These are phyloP conservation scores for Trichosporon sp. DNA, from an alignment of 1,284 basidiomycete species.

Conservation along the genomic window DNA sequence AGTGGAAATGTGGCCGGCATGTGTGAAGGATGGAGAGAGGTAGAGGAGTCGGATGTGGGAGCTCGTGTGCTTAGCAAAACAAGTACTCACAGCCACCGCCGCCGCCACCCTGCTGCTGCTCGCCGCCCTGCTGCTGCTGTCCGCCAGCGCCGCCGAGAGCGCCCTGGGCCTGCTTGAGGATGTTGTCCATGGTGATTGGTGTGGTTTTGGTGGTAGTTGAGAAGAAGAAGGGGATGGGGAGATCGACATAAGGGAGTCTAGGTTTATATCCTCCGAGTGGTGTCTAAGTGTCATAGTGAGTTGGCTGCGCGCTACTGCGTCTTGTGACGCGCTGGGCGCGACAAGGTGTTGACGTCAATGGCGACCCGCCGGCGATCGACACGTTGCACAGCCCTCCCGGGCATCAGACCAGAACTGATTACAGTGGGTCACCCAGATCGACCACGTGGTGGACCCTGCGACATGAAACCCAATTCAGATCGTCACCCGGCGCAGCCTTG, in stretches of 20 bases:
- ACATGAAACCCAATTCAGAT: constrained; percentile 15
- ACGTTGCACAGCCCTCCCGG: background rate
- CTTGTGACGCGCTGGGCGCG: constrained; percentile 4
- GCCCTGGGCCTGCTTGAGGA: constrained; percentile 22
- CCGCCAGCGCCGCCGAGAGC: background rate
- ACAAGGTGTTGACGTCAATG: constrained; percentile 6
- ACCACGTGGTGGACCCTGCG: background rate
- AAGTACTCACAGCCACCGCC: constrained; percentile 25
- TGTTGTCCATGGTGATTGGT: constrained; percentile 22
- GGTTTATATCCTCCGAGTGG: background rate
- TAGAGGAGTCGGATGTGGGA: too few species aligned
- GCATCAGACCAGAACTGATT: background rate
- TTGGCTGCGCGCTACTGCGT: background rate
- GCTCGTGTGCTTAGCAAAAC: too few species aligned
- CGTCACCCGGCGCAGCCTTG: constrained; percentile 1
- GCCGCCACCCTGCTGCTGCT: constrained; percentile 22
- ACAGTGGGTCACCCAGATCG: background rate
- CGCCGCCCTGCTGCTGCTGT: background rate
- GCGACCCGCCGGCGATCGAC: background rate
- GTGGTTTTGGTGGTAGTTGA: background rate
- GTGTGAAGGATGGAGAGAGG: too few species aligned
- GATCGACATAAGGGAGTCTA: background rate
- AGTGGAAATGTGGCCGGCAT: too few species aligned
- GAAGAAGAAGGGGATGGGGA: background rate
- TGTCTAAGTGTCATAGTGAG: background rate